These are phyloP conservation scores for Anisodus tanguticus DNA, from an alignment of 257 asterid genomes.

Conservation along the genomic window DNA sequence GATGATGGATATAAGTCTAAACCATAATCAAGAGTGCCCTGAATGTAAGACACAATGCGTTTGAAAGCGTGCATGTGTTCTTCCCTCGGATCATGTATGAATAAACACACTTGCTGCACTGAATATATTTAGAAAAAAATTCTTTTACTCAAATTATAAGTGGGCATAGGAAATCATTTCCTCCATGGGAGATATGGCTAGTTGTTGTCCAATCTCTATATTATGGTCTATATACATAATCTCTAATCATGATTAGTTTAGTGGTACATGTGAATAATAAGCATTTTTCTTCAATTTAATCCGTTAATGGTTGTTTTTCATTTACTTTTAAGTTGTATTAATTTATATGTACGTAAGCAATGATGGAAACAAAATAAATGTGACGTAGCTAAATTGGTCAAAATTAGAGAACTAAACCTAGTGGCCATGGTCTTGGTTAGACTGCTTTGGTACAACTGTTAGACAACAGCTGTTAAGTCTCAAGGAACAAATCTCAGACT, in stretches of 20 bases:
- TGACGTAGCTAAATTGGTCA: constrained; percentile 29
- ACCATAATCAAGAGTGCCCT: too few species aligned
- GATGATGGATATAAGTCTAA: too few species aligned
- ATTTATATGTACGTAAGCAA: constrained; percentile 30
- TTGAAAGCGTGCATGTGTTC: too few species aligned
- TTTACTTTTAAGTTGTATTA: not conserved
- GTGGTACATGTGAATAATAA: not conserved
- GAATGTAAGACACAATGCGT: too few species aligned
- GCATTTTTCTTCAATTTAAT: not conserved
- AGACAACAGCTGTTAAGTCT: not conserved
- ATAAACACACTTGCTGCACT: too few species aligned
- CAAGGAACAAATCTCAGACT: not conserved
- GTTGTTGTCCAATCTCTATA: too few species aligned
- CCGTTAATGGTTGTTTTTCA: not conserved
- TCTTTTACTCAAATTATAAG: not conserved
- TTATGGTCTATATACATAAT: not conserved
- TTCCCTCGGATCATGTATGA: too few species aligned
- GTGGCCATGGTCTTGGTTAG: constrained; percentile 23
- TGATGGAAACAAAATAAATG: constrained; percentile 32
- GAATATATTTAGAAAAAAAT: too few species aligned
- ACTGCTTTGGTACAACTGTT: constrained; percentile 2
- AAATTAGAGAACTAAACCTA: constrained; percentile 15
- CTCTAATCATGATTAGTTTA: constrained; percentile 5
- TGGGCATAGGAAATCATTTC: not conserved
- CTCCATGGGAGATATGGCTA: not conserved